Conservation (phyloP, 345 rosid genomes). For the Raphanus sativus region DNA sequence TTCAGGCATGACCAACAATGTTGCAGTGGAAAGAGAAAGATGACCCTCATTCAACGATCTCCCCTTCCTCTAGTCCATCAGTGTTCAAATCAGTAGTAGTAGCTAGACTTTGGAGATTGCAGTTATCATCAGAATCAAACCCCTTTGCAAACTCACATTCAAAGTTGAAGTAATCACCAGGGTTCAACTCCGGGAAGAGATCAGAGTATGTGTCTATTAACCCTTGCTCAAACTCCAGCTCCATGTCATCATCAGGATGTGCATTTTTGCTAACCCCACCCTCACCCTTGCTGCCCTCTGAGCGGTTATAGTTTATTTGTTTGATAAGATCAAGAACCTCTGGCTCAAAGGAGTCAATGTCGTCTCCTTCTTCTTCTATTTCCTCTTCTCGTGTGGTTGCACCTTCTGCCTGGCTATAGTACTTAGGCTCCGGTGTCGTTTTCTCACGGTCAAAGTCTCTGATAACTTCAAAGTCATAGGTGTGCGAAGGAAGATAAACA, state of each 20-base stretch:
- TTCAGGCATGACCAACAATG: background rate
- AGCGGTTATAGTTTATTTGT: background rate
- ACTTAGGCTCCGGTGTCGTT: conserved; percentile 25
- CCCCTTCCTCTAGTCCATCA: conserved; percentile 87
- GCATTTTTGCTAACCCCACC: background rate
- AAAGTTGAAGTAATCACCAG: conserved; percentile 68
- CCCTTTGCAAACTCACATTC: conserved; percentile 53
- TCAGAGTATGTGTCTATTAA: conserved; percentile 66
- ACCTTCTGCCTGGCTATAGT: conserved; percentile 45
- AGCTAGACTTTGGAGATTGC: conserved; percentile 27
- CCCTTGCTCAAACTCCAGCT: conserved; percentile 65
- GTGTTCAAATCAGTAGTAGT: conserved; percentile 8
- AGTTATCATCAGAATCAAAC: conserved; percentile 36
- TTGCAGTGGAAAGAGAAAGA: background rate
- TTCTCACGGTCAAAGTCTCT: conserved; percentile 31
- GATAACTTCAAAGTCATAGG: conserved; percentile 60
- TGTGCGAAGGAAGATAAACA: conserved; percentile 74
- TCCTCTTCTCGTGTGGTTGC: conserved; percentile 65
- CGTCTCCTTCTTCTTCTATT: conserved; percentile 52
- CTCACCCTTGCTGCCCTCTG: conserved; percentile 4
- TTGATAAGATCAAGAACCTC: conserved; percentile 48
- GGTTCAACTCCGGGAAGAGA: conserved; percentile 61
- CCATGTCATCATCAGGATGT: conserved; percentile 35
- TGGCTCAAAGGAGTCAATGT: conserved; percentile 36
- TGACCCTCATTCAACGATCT: conserved; percentile 50